phyloP scores from a whole-genome alignment of 1,284 basidiomycete genomes.

The Lentinula novae-zelandiae region DNA sequence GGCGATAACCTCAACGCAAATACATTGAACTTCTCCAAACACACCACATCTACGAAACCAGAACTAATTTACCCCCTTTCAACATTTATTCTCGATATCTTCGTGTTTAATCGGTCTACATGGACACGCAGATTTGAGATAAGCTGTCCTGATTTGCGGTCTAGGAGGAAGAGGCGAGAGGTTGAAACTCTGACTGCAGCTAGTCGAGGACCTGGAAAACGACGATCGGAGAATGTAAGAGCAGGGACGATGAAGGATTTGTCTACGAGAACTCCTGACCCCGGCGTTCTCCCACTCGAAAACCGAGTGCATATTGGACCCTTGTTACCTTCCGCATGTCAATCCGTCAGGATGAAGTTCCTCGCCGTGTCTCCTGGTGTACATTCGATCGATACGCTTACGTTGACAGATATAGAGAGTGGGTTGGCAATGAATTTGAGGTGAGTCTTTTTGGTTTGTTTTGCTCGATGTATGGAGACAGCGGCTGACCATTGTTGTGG shows the following conservation, averaged over 20 bases:
- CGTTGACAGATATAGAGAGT: conserved; percentile 71
- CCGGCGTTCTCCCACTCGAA: conserved; percentile 75
- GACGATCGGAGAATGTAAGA: conserved; percentile 12
- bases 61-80: conserved; percentile 61
- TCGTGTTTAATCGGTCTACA: conserved; percentile 83
- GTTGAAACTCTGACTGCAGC: conserved; percentile 17
- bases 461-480: neutral
- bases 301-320: conserved; percentile 82
- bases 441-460: conserved; percentile 32
- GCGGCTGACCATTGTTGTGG: neutral
- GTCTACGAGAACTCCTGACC: conserved; percentile 26
- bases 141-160: conserved; percentile 54
- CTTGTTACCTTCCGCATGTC: conserved; percentile 74
- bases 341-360: conserved; percentile 85
- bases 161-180: conserved; percentile 39
- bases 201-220: conserved; percentile 1
- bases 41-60: neutral
- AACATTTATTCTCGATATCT: conserved; percentile 81
- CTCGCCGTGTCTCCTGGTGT: conserved; percentile 78
- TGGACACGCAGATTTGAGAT: conserved; percentile 78
- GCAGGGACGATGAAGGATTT: conserved; percentile 19
- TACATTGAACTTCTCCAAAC: neutral
- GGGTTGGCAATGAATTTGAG: conserved; percentile 72
- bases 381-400: conserved; percentile 71
- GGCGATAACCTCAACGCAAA: neutral